phyloP scores from a whole-genome alignment of 1,284 basidiomycete species.

The Ceratobasidium sp. region DNA sequence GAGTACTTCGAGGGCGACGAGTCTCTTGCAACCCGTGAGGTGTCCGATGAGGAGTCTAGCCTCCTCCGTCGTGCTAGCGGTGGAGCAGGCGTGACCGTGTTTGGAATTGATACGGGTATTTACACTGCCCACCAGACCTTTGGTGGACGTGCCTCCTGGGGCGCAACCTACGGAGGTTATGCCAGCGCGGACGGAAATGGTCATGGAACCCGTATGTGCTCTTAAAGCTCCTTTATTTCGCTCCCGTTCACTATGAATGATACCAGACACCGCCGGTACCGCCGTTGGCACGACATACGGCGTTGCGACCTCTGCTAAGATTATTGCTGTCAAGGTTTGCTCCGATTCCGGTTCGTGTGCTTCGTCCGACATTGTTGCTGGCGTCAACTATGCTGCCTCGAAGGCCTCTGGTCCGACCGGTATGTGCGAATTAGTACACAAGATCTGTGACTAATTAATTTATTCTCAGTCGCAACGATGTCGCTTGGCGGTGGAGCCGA shows the following conservation, averaged over 20 bases:
- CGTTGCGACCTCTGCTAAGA: conserved; percentile 92
- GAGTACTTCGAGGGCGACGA: conserved; percentile 39
- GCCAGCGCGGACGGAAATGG: conserved; percentile 25
- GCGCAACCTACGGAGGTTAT: conserved; percentile 27
- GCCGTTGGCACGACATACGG: conserved; percentile 78
- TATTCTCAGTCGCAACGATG: conserved; percentile 39
- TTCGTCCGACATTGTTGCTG: conserved; percentile 92
- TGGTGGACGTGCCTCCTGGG: conserved; percentile 48
- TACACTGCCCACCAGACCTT: conserved; percentile 31
- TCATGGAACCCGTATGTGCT: conserved; percentile 23
- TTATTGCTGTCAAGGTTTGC: conserved; percentile 98
- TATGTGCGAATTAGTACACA: background rate
- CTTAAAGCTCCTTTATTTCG: background rate
- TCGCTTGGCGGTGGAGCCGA: conserved; percentile 34
- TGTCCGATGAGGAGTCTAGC: background rate
- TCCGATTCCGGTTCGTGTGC: conserved; percentile 92
- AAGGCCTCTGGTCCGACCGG: conserved; percentile 63
- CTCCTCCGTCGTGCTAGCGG: conserved; percentile 25
- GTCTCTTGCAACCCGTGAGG: conserved; percentile 16
- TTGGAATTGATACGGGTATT: conserved; percentile 43
- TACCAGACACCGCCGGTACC: conserved; percentile 56
- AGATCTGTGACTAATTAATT: conserved; percentile 64
- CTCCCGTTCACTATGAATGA: background rate
- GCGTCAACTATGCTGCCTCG: conserved; percentile 86
- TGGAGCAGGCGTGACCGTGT: conserved; percentile 21